Evolutionary conservation across 176 grass and related monocot species (phyloP).

Genomic region (Aegilops bicornis): DNA sequence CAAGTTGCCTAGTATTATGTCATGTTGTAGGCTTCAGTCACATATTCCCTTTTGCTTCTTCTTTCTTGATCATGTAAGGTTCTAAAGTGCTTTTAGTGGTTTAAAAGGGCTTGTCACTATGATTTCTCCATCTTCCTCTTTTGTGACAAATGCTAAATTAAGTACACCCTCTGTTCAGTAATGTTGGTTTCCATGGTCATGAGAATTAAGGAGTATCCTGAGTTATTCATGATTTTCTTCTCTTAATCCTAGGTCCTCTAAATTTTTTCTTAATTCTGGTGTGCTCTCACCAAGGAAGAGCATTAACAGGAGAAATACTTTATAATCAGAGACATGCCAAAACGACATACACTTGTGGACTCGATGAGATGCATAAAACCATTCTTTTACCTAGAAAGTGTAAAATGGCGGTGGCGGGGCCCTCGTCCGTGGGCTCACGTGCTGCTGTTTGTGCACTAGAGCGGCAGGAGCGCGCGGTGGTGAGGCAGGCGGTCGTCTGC

Average conservation of each 20-base stretch:
- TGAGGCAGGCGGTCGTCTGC: too few species aligned
- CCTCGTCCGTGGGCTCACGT: too few species aligned
- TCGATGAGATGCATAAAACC: neutral
- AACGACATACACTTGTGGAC: too few species aligned
- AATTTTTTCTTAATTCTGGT: neutral
- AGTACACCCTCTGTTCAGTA: neutral
- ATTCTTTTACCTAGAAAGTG: too few species aligned
- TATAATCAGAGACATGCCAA: neutral
- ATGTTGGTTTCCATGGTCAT: neutral
- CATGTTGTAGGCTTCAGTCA: neutral
- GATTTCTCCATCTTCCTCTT: neutral
- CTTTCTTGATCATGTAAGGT: neutral
- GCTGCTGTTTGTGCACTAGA: too few species aligned
- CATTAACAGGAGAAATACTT: neutral
- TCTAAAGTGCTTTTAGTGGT: neutral
- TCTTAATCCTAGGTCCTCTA: neutral
- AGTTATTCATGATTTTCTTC: neutral
- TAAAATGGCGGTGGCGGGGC: too few species aligned
- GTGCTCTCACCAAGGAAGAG: neutral
- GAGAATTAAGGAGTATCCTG: neutral
- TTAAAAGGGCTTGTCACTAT: neutral
- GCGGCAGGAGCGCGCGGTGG: too few species aligned
- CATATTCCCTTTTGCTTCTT: neutral
- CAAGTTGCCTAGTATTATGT: neutral
- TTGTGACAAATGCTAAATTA: neutral